phyloP scores from a whole-genome alignment of 2,329 filamentous ascomycete genomes.

The Rhynchosporium agropyri region DNA sequence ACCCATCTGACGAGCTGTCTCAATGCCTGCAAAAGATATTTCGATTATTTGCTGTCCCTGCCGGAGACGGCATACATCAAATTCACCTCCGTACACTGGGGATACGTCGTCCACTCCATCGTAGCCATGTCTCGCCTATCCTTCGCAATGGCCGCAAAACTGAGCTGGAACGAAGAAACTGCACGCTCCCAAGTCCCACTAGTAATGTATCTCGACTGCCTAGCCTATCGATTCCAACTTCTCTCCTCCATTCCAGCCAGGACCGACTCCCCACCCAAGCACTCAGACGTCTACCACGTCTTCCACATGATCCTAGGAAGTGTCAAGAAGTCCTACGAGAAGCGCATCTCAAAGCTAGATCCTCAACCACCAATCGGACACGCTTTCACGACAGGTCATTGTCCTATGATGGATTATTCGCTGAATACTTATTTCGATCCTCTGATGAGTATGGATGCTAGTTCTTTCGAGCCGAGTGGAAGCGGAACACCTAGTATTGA shows the following conservation, averaged over 20 bases:
- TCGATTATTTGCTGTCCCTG: slow-evolving; percentile 37
- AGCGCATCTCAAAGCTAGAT: slow-evolving; percentile 29
- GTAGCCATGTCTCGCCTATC: slow-evolving; percentile 36
- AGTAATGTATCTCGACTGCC: slow-evolving; percentile 39
- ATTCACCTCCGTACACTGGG: slow-evolving; percentile 36
- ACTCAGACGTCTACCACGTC: slow-evolving; percentile 33
- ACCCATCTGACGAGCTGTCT: slow-evolving; percentile 32
- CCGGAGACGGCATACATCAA: slow-evolving; percentile 26
- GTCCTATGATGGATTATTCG: slow-evolving; percentile 33
- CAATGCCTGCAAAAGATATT: slow-evolving; percentile 31
- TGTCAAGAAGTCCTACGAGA: slow-evolving; percentile 36
- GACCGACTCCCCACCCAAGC: slow-evolving; percentile 16
- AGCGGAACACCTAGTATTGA: background rate
- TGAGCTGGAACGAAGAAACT: slow-evolving; percentile 34
- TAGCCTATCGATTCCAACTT: slow-evolving; percentile 35
- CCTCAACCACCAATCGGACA: slow-evolving; percentile 25
- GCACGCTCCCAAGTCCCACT: slow-evolving; percentile 36
- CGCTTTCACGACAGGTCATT: slow-evolving; percentile 28
- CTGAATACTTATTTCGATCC: slow-evolving; percentile 27
- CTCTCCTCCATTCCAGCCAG: slow-evolving; percentile 24
- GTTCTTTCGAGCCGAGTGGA: slow-evolving; percentile 16
- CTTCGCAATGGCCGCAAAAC: slow-evolving; percentile 35
- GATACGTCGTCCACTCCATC: slow-evolving; percentile 29
- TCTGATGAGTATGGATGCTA: slow-evolving; percentile 21
- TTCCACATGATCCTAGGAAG: slow-evolving; percentile 35